Percentiles rank a stretch among this genome's conserved stretches.
Conservation (phyloP, 257 asterid genomes). For the Sherardia arvensis region DNA sequence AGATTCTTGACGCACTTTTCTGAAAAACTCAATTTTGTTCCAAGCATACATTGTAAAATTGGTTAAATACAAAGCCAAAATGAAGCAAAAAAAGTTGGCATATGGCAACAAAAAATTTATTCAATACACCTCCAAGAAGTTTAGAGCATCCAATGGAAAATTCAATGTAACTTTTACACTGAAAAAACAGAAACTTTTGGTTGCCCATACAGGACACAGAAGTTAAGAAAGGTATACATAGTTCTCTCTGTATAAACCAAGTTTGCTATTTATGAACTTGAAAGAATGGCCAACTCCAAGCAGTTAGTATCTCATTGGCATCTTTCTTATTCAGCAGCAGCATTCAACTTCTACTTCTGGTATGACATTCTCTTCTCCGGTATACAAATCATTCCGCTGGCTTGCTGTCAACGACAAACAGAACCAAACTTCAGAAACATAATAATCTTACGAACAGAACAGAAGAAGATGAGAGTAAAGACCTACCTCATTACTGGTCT, state of each 20-base stretch:
- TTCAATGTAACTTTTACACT: neutral
- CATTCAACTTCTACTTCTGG: neutral
- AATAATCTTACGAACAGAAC: neutral
- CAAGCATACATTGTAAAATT: no score
- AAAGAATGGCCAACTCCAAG: neutral
- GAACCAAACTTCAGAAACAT: neutral
- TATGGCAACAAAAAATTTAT: neutral
- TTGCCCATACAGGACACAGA: neutral
- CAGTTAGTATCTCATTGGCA: neutral
- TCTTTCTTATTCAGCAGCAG: slow-evolving; percentile 9
- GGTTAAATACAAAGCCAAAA: neutral
- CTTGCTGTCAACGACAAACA: neutral
- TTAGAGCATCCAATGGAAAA: neutral
- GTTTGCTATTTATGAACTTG: neutral
- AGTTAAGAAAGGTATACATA: neutral
- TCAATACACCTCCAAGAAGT: neutral
- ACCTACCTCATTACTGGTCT: slow-evolving; percentile 11
- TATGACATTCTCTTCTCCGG: neutral
- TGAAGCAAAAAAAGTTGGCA: neutral
- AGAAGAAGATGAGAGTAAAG: neutral
- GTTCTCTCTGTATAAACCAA: slow-evolving; percentile 6
- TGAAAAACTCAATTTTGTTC: no score
- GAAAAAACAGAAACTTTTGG: neutral
- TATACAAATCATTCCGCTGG: neutral
- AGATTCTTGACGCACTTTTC: no score